Evolutionary conservation across 2,329 filamentous ascomycete species (phyloP).

Genomic region (Pseudocercospora ulei): DNA sequence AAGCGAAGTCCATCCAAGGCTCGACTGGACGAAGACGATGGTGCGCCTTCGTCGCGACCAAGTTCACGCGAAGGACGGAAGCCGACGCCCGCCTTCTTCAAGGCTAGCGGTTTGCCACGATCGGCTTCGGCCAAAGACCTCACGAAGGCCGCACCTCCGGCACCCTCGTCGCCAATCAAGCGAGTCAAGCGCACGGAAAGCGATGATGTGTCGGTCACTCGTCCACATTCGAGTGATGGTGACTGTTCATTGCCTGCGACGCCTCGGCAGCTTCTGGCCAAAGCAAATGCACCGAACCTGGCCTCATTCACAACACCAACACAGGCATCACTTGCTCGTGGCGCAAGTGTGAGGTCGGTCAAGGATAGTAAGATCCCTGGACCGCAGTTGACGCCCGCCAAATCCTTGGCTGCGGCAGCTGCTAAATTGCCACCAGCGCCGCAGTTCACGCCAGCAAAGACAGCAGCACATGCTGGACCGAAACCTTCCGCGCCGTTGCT

Average conservation of each 20-base stretch:
- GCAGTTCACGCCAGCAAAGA: slow-evolving; percentile 6
- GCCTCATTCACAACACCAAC: slow-evolving; percentile 62
- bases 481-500: slow-evolving; percentile 24
- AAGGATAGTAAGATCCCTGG: slow-evolving; percentile 34
- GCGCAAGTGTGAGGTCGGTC: slow-evolving; percentile 44
- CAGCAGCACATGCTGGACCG: slow-evolving; percentile 10
- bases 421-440: background rate
- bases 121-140: slow-evolving; percentile 23
- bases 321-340: slow-evolving; percentile 59
- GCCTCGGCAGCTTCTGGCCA: slow-evolving; percentile 35
- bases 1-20: slow-evolving; percentile 53
- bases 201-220: slow-evolving; percentile 59
- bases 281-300: slow-evolving; percentile 45
- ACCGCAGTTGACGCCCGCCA: slow-evolving; percentile 25
- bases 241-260: slow-evolving; percentile 37
- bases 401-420: slow-evolving; percentile 14
- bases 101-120: slow-evolving; percentile 26
- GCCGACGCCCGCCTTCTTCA: slow-evolving; percentile 20
- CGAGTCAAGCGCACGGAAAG: slow-evolving; percentile 48
- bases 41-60: slow-evolving; percentile 16
- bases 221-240: slow-evolving; percentile 46
- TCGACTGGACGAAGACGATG: slow-evolving; percentile 46
- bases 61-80: slow-evolving; percentile 18
- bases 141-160: slow-evolving; percentile 22
- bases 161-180: slow-evolving; percentile 50